Base-by-base conservation (phyloP, 495 filamentous ascomycete genomes). In the Darksidea phi region DNA sequence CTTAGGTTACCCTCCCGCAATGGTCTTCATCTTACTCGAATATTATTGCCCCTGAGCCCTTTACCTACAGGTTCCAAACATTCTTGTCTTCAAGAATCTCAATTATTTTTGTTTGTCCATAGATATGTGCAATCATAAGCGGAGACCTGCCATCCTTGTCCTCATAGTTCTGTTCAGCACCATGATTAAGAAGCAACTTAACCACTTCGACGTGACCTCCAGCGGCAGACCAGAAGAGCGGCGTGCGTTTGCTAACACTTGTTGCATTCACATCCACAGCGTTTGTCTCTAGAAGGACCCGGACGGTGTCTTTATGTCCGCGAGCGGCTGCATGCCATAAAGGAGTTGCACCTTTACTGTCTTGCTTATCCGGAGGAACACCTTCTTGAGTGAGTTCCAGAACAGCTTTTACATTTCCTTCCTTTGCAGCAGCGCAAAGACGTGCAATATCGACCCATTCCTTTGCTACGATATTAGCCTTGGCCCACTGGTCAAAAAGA, bases 201-300 rank as follows among this genome's bases (percentile, higher is more conserved):
- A 60, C 57, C 36, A 53, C 28, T 45, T 53, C 48, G 11, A 37
- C 13, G 45, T 38, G 28, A 24, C 58, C 13, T n/a, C 6, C 0
- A 42, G 45, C 37, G 38, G 41, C 58, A 47, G 58, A 3, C 25
- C 49, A 55, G 37, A 54, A 55, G n/a, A 61, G 37, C 24, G 49
- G 42, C 15, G 58, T 61, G 34, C 37, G 38, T 23, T 18, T 24
- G 34, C 20, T 1, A 24, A 48, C n/a, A 46, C 42, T 38, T 48
- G 10, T 12, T n/a, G 38, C 58, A 54, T 61, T 61, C 24, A 61
- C 48, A 34, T 61, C 58, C 12, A 61, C 51, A 46, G 49, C 38
- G 38, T 47, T 34, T n/a, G 58, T 61, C 46, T 34, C 49, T 15
- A 61, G 17, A 48, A 54, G 56, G 38, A 51, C 32, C 25, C 38